A percentile compares a stretch with the other conserved stretches of the same genome.
phyloP scores from a whole-genome alignment of 371 early-diverging fungal species.

The Apophysomyces elegans region DNA sequence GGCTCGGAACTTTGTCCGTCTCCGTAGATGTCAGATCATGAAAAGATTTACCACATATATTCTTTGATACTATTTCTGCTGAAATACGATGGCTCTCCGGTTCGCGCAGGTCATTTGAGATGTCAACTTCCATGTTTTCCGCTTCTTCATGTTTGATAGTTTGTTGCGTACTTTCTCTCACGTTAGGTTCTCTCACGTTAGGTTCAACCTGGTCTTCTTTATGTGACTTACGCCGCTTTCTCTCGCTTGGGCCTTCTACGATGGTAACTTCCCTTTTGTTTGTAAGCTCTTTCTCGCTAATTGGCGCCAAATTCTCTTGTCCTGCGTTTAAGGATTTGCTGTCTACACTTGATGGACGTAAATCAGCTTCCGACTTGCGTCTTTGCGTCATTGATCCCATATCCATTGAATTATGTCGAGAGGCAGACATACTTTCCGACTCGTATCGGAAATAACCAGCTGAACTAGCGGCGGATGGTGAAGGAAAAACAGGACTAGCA shows the following conservation, averaged over 20 bases:
- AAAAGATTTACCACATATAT: background rate
- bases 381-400: slow-evolving; percentile 7
- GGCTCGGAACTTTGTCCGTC: background rate
- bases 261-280: slow-evolving; percentile 20
- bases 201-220: slow-evolving; percentile 16
- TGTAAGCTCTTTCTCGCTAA: background rate
- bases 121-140: background rate
- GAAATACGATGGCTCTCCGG: background rate
- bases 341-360: background rate
- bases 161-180: background rate
- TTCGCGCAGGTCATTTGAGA: background rate
- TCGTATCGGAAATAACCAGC: slow-evolving; percentile 21
- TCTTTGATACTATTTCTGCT: background rate
- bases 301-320: background rate
- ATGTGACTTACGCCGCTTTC: slow-evolving; percentile 26
- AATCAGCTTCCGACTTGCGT: slow-evolving; percentile 22
- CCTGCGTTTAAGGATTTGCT: background rate
- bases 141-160: background rate
- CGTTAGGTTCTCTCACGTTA: background rate
- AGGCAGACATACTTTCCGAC: slow-evolving; percentile 3
- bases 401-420: slow-evolving; percentile 22
- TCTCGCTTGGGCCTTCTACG: slow-evolving; percentile 10
- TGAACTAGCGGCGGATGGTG: slow-evolving; percentile 17
- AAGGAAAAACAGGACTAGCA: slow-evolving; percentile 24
- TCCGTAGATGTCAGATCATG: background rate